Conservation (phyloP, 352 stramenopile species). For the Pythium scleroteichum region DNA sequence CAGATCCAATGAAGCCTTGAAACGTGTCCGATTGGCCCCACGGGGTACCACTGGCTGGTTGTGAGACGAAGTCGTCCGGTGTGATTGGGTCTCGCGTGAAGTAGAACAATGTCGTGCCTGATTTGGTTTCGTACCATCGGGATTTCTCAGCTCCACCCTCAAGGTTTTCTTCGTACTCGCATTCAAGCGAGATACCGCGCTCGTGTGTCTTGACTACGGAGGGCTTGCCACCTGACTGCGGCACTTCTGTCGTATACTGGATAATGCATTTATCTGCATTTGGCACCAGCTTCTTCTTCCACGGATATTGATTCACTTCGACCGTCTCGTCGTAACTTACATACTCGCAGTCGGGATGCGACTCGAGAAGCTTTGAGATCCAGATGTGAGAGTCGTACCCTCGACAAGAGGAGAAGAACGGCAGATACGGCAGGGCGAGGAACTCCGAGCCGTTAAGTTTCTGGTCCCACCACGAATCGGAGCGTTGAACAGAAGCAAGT, state of each 20-base stretch:
- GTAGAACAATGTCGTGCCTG: slow-evolving; percentile 87
- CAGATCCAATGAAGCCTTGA: slow-evolving; percentile 49
- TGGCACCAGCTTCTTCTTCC: slow-evolving; percentile 79
- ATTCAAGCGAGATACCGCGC: slow-evolving; percentile 87
- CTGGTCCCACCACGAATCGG: slow-evolving; percentile 76
- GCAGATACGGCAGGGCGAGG: slow-evolving; percentile 93
- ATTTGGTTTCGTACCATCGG: slow-evolving; percentile 87
- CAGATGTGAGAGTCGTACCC: slow-evolving; percentile 94
- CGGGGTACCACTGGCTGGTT: slow-evolving; percentile 18
- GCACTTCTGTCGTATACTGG: slow-evolving; percentile 43
- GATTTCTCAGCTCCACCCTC: slow-evolving; percentile 71
- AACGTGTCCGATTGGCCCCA: slow-evolving; percentile 71
- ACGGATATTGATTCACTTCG: slow-evolving; percentile 91
- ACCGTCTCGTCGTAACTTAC: slow-evolving; percentile 89
- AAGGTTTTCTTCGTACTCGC: slow-evolving; percentile 88
- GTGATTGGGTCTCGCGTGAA: slow-evolving; percentile 76
- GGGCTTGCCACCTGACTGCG: slow-evolving; percentile 10
- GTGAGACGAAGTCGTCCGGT: slow-evolving; percentile 57
- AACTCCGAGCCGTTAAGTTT: slow-evolving; percentile 64
- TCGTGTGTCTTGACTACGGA: slow-evolving; percentile 27
- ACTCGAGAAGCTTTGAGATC: slow-evolving; percentile 93
- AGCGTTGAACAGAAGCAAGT: slow-evolving; percentile 39
- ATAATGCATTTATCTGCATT: slow-evolving; percentile 84
- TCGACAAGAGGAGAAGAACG: slow-evolving; percentile 96
- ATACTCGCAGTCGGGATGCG: slow-evolving; percentile 91